Conservation (phyloP, 768 basidiomycete species). For the Suillus subalutaceus region DNA sequence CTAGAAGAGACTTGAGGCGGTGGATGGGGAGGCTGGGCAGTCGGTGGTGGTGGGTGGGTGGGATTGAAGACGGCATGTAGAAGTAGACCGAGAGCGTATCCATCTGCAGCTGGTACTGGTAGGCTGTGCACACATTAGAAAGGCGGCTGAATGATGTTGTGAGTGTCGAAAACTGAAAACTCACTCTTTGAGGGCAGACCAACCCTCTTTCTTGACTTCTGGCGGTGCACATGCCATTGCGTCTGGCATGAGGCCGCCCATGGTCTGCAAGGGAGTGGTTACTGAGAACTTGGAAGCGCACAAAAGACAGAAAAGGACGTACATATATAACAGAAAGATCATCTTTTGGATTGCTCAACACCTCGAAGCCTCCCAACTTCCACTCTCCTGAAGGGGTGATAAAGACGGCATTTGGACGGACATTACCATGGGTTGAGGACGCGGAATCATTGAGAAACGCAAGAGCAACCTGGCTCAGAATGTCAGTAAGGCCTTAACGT, state of each 20-base stretch:
- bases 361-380: conserved; percentile 94
- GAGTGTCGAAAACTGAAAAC: conserved; percentile 17
- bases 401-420: conserved; percentile 78
- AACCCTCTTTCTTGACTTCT: conserved; percentile 88
- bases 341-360: conserved; percentile 83
- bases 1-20: conserved; percentile 76
- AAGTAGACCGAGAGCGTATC: conserved; percentile 87
- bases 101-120: conserved; percentile 70
- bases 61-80: conserved; percentile 90
- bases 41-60: conserved; percentile 67
- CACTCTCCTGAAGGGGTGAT: conserved; percentile 94
- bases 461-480: conserved; percentile 68
- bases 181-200: conserved; percentile 83
- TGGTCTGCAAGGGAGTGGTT: conserved; percentile 48
- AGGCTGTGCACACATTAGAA: conserved; percentile 33
- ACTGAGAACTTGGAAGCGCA: background rate
- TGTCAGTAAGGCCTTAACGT: conserved; percentile 1
- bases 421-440: conserved; percentile 80
- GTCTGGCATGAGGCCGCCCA: conserved; percentile 66
- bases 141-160: background rate
- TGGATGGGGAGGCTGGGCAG: conserved; percentile 71
- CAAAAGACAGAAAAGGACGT: conserved; percentile 30
- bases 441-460: conserved; percentile 88
- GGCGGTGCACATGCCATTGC: conserved; percentile 69
- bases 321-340: conserved; percentile 81